Evolutionary conservation across 441 rosid species (phyloP), one percentile per base, ranked within the genome.

Genomic region (Syzygium syzygioides): DNA sequence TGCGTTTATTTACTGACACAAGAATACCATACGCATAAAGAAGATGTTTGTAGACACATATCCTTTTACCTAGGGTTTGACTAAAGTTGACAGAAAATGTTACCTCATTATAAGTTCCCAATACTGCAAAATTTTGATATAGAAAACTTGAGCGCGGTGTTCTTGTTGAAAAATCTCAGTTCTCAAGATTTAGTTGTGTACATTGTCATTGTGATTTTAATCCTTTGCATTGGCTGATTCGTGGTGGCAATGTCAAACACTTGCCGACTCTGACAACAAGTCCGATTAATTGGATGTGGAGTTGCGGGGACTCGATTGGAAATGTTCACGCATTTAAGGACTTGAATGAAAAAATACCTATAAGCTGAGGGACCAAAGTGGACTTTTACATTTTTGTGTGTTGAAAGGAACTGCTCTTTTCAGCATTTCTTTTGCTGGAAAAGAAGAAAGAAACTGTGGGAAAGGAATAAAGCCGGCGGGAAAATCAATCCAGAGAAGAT

Each of bases 181-280:
- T 9, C 9, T 6, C 17, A 37, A 20, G 48, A 15, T 37, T 41
- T 41, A 0, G 14, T 0, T 37, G 28, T 3, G 6, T 0, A 45
- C 12, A 2, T 71, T 28, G 1, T 71, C 80, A 28, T 20, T 20
- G 17, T 37, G 28, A 71, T 20, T 71, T 20, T 37, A 37, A 37
- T 37, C 1, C 14, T 1, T 37, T 11, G 50, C 80, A 32, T 15
- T 14, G 76, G 76, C 80, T 71, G 3, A 71, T 71, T 37, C 28
- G 37, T 28, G 1, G 0, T 2, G 2, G 45, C 79, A 68, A 68
- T 0, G 14, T 34, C 14, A 4, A 7, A 66, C 14, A 34, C 48
- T 68, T 34, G 45, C 13, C 3, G 45, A 8, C 2, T 66, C 6
- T 2, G 8, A 19, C 19, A 34, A 68, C 48, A 19, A 68, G 48